These are phyloP conservation scores for Heliophila coronopifolia DNA, from an alignment of 441 rosid genomes.

Conservation along the genomic window DNA sequence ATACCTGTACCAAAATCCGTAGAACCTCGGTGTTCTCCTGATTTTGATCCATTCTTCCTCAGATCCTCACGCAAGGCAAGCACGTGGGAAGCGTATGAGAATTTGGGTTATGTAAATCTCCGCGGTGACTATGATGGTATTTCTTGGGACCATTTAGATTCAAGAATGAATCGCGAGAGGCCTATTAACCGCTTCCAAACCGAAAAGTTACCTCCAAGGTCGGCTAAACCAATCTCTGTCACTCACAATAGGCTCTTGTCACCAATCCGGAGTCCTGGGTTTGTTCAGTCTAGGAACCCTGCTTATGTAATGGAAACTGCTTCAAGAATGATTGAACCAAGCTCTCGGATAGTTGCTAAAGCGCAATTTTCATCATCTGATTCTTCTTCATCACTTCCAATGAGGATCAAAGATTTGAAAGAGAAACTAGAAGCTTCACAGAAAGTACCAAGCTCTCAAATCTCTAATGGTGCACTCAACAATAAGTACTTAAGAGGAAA, in stretches of 20 bases:
- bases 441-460: constrained; percentile 37
- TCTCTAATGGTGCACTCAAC: constrained; percentile 21
- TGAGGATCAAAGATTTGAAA: constrained; percentile 67
- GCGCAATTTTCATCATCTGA: constrained; percentile 33
- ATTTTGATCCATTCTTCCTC: constrained; percentile 30
- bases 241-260: constrained; percentile 72
- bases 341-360: constrained; percentile 40
- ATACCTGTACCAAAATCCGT: constrained; percentile 47
- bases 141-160: constrained; percentile 38
- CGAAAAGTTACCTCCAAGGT: constrained; percentile 72
- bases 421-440: constrained; percentile 67
- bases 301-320: constrained; percentile 72
- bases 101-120: constrained; percentile 28
- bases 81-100: constrained; percentile 40
- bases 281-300: constrained; percentile 44
- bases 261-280: constrained; percentile 62
- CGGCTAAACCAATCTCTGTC: constrained; percentile 57
- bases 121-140: constrained; percentile 35
- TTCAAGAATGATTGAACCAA: constrained; percentile 64
- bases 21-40: constrained; percentile 38
- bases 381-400: constrained; percentile 56
- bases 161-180: constrained; percentile 34
- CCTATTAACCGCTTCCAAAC: constrained; percentile 71
- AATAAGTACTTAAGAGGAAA: constrained; percentile 35
- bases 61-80: constrained; percentile 35